These are phyloP conservation scores for Eutypa lata DNA, from an alignment of 2,329 filamentous ascomycete genomes.

Conservation along the genomic window DNA sequence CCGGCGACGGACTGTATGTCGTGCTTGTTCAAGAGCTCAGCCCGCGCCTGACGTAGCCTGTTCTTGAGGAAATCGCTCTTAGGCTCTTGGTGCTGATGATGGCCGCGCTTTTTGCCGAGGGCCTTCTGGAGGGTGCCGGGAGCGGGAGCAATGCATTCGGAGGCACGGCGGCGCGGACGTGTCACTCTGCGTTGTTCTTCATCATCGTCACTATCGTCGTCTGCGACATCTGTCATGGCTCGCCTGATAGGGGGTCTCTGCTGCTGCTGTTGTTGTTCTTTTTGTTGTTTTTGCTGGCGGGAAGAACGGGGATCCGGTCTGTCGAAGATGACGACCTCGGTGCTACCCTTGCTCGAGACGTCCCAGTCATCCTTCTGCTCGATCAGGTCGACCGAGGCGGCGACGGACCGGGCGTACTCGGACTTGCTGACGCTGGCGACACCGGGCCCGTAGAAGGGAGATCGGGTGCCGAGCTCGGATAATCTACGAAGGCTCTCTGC, in stretches of 20 bases:
- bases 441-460: conserved; percentile 10
- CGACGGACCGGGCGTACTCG: background rate
- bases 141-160: background rate
- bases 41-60: background rate
- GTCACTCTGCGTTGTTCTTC: background rate
- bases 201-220: background rate
- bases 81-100: background rate
- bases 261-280: background rate
- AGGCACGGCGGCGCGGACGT: background rate
- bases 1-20: background rate
- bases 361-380: conserved; percentile 4
- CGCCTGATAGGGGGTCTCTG: background rate
- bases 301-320: conserved; percentile 1
- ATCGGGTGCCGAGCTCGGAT: conserved; percentile 11
- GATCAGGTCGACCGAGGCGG: background rate
- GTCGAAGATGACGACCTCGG: conserved; percentile 6
- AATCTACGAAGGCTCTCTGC: conserved; percentile 12
- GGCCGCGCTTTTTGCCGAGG: background rate
- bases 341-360: conserved; percentile 4
- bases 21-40: background rate
- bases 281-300: background rate
- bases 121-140: background rate
- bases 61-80: background rate
- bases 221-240: background rate
- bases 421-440: conserved; percentile 4